A percentile compares a stretch with the other conserved stretches of the same genome.
phyloP scores from a whole-genome alignment of 2,329 filamentous ascomycete genomes.

The Ophiosphaerella herpotricha region DNA sequence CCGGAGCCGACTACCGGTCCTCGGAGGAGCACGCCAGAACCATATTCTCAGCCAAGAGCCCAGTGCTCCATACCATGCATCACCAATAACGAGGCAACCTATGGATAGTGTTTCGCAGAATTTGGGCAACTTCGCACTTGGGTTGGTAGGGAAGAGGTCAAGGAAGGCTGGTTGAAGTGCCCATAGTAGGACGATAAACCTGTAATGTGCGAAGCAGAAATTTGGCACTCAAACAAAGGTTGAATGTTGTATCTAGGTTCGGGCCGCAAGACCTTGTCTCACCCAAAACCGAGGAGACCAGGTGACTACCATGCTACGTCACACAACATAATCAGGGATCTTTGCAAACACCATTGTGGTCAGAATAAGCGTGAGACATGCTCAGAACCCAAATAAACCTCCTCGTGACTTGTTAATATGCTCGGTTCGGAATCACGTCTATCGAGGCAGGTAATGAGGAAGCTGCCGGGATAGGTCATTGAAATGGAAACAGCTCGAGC shows the following conservation, averaged over 20 bases:
- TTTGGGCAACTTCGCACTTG: conserved; percentile 35
- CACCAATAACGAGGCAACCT: conserved; percentile 40
- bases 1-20: conserved; percentile 35
- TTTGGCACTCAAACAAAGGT: not conserved
- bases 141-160: conserved; percentile 30
- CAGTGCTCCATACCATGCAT: conserved; percentile 31
- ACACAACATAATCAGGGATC: not conserved
- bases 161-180: conserved; percentile 22
- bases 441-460: too few species aligned
- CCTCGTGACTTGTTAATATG: not conserved
- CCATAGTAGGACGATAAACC: conserved; percentile 15
- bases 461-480: not conserved
- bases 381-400: not conserved
- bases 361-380: not conserved
- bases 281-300: not conserved
- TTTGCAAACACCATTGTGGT: not conserved
- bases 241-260: not conserved
- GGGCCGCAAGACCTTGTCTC: not conserved
- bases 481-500: not conserved
- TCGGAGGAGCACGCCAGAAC: conserved; percentile 32
- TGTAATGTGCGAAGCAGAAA: conserved; percentile 6
- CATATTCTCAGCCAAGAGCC: conserved; percentile 20
- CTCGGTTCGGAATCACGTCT: too few species aligned
- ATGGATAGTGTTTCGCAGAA: conserved; percentile 24
- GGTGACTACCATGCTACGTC: not conserved